Percentiles rank a stretch among this genome's conserved stretches.
Evolutionary conservation across 192 early-diverging fungal genomes (phyloP).

Genomic region (Umbelopsis sp.): DNA sequence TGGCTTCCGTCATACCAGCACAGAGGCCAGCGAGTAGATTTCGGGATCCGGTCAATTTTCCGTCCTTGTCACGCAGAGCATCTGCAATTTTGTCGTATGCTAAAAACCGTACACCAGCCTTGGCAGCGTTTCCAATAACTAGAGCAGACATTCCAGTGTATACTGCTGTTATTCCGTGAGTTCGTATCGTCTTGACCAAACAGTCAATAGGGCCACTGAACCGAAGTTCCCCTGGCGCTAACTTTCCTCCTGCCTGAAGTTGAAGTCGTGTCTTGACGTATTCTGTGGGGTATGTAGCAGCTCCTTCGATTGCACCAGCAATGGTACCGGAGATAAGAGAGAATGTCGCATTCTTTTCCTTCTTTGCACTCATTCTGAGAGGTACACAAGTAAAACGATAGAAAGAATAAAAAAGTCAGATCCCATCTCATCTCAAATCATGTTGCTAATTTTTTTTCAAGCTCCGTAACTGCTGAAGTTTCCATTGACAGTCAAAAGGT

Average conservation of each 20-base stretch:
- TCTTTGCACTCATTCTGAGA: constrained; percentile 20
- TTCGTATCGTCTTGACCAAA: constrained; percentile 66
- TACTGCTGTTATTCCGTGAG: constrained; percentile 73
- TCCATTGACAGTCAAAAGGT: too few species aligned
- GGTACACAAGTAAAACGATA: neutral
- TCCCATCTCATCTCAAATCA: neutral
- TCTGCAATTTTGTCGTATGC: constrained; percentile 86
- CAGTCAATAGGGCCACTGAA: constrained; percentile 87
- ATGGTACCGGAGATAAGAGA: constrained; percentile 84
- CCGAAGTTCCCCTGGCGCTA: constrained; percentile 37
- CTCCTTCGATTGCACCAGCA: constrained; percentile 90
- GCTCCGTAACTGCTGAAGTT: neutral
- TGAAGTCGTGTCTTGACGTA: constrained; percentile 97
- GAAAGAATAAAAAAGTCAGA: neutral
- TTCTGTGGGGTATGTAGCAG: constrained; percentile 93
- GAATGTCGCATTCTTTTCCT: constrained; percentile 48
- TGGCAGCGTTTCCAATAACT: constrained; percentile 88
- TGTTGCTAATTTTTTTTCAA: neutral
- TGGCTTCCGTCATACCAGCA: constrained; percentile 88
- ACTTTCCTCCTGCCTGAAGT: constrained; percentile 65
- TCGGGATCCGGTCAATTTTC: constrained; percentile 65
- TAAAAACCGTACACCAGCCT: constrained; percentile 92
- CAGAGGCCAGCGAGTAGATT: constrained; percentile 81
- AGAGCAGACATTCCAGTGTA: constrained; percentile 91
- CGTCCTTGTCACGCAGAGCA: constrained; percentile 68